Conservation (phyloP, 2,329 filamentous ascomycete species). For the Aureobasidium melanogenum region DNA sequence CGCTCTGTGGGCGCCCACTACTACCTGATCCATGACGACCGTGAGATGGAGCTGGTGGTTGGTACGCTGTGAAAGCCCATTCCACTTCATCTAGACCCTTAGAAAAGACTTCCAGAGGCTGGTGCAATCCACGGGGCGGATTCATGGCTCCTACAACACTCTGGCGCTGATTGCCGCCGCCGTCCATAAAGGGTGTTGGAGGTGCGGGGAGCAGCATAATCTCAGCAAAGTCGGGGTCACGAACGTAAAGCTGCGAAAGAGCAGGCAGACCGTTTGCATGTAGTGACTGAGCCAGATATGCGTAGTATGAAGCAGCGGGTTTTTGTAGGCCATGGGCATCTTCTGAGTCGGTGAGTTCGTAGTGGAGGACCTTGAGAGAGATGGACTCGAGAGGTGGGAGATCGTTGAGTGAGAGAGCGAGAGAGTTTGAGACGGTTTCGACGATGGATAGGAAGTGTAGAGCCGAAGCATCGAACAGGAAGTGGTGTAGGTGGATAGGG, state of each 20-base stretch:
- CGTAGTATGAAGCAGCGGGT: constrained; percentile 60
- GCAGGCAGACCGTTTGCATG: constrained; percentile 65
- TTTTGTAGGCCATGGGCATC: constrained; percentile 50
- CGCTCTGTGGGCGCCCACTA: constrained; percentile 36
- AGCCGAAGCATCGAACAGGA: constrained; percentile 49
- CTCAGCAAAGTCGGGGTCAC: constrained; percentile 75
- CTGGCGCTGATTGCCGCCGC: not conserved
- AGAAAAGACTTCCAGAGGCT: constrained; percentile 54
- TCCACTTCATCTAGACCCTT: constrained; percentile 60
- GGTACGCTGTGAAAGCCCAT: constrained; percentile 57
- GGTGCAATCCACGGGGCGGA: constrained; percentile 36
- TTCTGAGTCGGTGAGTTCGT: constrained; percentile 63
- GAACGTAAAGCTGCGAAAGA: constrained; percentile 72
- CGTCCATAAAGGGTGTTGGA: constrained; percentile 40
- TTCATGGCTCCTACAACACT: constrained; percentile 3
- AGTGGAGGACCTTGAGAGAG: constrained; percentile 66
- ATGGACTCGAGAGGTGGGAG: constrained; percentile 58
- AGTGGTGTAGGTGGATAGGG: constrained; percentile 49
- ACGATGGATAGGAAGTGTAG: constrained; percentile 52
- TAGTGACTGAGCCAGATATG: constrained; percentile 76
- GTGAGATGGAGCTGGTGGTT: constrained; percentile 36
- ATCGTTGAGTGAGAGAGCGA: constrained; percentile 38
- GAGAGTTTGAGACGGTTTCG: constrained; percentile 47
- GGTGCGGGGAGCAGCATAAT: constrained; percentile 65
- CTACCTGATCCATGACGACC: constrained; percentile 31